Conservation (phyloP, 2,329 filamentous ascomycete genomes). For the Metarhizium sp. region DNA sequence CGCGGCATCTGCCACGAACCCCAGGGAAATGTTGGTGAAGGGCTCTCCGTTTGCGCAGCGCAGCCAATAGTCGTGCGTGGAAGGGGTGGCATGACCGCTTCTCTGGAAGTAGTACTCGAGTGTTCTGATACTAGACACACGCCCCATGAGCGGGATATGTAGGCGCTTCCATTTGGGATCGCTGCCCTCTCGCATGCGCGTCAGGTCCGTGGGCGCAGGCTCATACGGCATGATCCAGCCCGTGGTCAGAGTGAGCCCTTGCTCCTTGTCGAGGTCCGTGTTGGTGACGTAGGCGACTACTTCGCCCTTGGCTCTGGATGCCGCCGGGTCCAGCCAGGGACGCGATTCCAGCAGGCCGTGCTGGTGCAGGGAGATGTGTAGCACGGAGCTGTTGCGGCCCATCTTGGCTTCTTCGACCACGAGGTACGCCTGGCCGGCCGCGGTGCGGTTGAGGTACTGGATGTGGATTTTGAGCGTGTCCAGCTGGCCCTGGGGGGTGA, state of each 20-base stretch:
- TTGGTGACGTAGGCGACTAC: slow-evolving; percentile 32
- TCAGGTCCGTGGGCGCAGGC: slow-evolving; percentile 16
- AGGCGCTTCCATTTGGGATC: slow-evolving; percentile 21
- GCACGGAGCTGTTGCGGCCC: slow-evolving; percentile 29
- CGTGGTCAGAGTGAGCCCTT: slow-evolving; percentile 20
- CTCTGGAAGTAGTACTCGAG: slow-evolving; percentile 21
- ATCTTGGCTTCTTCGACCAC: slow-evolving; percentile 31
- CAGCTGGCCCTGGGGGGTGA: slow-evolving; percentile 22
- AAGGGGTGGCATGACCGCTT: slow-evolving; percentile 1
- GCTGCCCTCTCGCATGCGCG: slow-evolving; percentile 11
- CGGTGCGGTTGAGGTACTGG: slow-evolving; percentile 30
- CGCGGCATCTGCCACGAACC: slow-evolving; percentile 54
- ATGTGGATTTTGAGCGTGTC: slow-evolving; percentile 31
- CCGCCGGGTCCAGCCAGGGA: slow-evolving; percentile 20
- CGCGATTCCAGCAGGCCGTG: slow-evolving; percentile 19
- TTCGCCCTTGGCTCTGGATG: slow-evolving; percentile 17
- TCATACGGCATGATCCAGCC: slow-evolving; percentile 13
- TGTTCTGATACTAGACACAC: slow-evolving; percentile 17
- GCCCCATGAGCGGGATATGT: slow-evolving; percentile 10
- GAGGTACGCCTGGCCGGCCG: slow-evolving; percentile 26
- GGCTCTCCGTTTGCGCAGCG: slow-evolving; percentile 47
- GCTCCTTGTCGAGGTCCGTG: slow-evolving; percentile 20
- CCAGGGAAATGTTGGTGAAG: slow-evolving; percentile 56
- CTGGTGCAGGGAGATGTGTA: slow-evolving; percentile 34
- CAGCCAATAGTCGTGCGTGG: slow-evolving; percentile 42